Base-by-base conservation (phyloP, 768 basidiomycete species). In the Trametes cubensis region DNA sequence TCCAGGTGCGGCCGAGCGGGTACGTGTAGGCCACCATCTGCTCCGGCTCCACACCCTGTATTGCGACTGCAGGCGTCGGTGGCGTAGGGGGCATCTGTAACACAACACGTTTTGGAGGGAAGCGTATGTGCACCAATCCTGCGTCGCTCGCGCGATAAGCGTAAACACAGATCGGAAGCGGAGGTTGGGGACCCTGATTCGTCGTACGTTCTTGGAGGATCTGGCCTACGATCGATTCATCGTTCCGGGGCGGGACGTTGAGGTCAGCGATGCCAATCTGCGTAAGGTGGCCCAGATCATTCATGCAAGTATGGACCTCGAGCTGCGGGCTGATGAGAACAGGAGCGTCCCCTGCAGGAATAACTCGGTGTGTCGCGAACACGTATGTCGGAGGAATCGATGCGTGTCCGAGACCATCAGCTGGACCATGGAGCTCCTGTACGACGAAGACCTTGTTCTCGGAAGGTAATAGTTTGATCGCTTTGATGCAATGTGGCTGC, bases 401-500 rank as follows among this genome's bases (percentile, higher is more conserved):
- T 23, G 1, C 17, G 42, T 20, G 42, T 25, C 18, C 23, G 47
- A 28, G 40, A 11, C 6, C 34, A 34, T 34, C 34, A 6, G 10
- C 34, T 34, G 34, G 60, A 6, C 39, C 14, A 18, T 40, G 55
- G 15, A 69, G 26, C 48, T 65, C 60, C 11, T 69, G 69, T 1
- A 72, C 63, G 50, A 72, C 67, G 51, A 72, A 62, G 42, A 72
- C 57, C 13, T 56, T 49, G 23, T 61, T 41, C 34, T 69, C 64
- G 2, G 54, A 28, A 0, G 70, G 68, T 15, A 71, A 45, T 7
- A 69, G 45, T 1, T 65, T 62, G 13, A 71, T 65, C 8, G 67
- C 59, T 20, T 62, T 58, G 53, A 68, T 67, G 10, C 39, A 39
- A 30, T 59, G 51, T 15, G 28, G 41, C 64, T 65, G 39, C 13